Percentiles rank a stretch among this genome's conserved stretches.
Evolutionary conservation across 345 rosid genomes (phyloP).

Genomic region (Aurinia saxatilis): DNA sequence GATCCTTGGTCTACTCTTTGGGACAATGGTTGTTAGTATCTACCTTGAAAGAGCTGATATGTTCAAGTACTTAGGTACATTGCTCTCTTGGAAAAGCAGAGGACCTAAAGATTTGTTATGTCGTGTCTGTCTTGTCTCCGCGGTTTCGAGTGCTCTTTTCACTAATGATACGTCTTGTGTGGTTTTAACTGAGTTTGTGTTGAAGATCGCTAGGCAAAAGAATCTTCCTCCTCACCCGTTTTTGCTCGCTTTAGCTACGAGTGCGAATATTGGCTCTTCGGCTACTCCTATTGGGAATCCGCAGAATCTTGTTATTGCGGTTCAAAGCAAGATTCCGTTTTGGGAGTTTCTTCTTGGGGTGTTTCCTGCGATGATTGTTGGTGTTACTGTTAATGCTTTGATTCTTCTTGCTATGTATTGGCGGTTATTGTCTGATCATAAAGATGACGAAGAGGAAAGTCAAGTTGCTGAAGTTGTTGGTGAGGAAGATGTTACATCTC

Average conservation of each 20-base stretch:
- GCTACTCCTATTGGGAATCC: constrained; percentile 92
- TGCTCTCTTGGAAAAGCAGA: constrained; percentile 60
- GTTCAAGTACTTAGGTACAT: constrained; percentile 65
- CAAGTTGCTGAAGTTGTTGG: constrained; percentile 27
- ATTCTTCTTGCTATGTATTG: constrained; percentile 63
- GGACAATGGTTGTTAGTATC: constrained; percentile 78
- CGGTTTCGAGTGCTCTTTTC: constrained; percentile 74
- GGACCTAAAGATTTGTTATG: constrained; percentile 71
- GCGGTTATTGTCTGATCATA: constrained; percentile 46
- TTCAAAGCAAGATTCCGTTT: constrained; percentile 58
- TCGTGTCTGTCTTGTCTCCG: constrained; percentile 63
- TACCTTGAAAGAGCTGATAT: constrained; percentile 84
- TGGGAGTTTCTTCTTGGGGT: constrained; percentile 52
- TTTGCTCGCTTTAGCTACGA: constrained; percentile 70
- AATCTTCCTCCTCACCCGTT: constrained; percentile 79
- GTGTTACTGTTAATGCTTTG: constrained; percentile 47
- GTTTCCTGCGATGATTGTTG: constrained; percentile 64
- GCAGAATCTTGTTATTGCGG: constrained; percentile 74
- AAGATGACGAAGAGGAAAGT: constrained; percentile 44
- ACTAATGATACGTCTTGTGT: constrained; percentile 87
- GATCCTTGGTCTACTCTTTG: constrained; percentile 79
- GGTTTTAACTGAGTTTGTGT: constrained; percentile 66
- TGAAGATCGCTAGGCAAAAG: constrained; percentile 75
- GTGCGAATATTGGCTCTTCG: constrained; percentile 83
- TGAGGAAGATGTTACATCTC: constrained; percentile 47